A percentile compares a stretch with the other conserved stretches of the same genome.
phyloP scores from a whole-genome alignment of 768 basidiomycete genomes.

The Boletus insuetus region DNA sequence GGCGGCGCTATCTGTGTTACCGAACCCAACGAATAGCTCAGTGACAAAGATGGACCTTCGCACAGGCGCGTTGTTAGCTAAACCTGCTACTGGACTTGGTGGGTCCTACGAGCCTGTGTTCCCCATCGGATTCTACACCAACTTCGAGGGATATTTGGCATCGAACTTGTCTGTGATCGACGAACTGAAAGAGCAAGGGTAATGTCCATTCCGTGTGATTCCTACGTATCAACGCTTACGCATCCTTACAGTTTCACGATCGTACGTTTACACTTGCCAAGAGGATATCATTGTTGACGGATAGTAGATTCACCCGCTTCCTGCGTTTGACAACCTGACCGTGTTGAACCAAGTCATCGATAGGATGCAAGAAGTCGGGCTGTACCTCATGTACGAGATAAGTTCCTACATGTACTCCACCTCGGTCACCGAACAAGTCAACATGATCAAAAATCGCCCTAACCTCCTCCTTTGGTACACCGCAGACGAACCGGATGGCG shows the following conservation, averaged over 20 bases:
- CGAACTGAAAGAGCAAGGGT: constrained; percentile 34
- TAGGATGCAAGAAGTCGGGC: constrained; percentile 66
- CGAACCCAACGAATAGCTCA: constrained; percentile 47
- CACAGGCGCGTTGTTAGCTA: constrained; percentile 54
- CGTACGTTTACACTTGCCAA: constrained; percentile 24
- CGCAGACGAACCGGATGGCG: constrained; percentile 72
- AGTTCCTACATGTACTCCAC: constrained; percentile 65
- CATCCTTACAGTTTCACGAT: constrained; percentile 21
- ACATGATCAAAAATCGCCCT: constrained; percentile 58
- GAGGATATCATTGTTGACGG: neutral
- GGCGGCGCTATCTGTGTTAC: constrained; percentile 47
- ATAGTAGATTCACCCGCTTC: constrained; percentile 64
- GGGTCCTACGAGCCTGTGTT: constrained; percentile 51
- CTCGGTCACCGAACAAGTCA: constrained; percentile 65
- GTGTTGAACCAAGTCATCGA: constrained; percentile 59
- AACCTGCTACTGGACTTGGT: constrained; percentile 48
- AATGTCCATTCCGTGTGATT: neutral
- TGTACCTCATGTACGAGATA: constrained; percentile 85
- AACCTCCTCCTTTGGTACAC: constrained; percentile 77
- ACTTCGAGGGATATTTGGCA: constrained; percentile 34
- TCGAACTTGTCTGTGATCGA: constrained; percentile 26
- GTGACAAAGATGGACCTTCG: constrained; percentile 65
- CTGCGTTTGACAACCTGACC: constrained; percentile 59
- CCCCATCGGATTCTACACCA: constrained; percentile 45
- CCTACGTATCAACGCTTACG: neutral